These are phyloP conservation scores for Saccharomycopsis lassenensis DNA, from an alignment of 805 yeast genomes.

Conservation along the genomic window DNA sequence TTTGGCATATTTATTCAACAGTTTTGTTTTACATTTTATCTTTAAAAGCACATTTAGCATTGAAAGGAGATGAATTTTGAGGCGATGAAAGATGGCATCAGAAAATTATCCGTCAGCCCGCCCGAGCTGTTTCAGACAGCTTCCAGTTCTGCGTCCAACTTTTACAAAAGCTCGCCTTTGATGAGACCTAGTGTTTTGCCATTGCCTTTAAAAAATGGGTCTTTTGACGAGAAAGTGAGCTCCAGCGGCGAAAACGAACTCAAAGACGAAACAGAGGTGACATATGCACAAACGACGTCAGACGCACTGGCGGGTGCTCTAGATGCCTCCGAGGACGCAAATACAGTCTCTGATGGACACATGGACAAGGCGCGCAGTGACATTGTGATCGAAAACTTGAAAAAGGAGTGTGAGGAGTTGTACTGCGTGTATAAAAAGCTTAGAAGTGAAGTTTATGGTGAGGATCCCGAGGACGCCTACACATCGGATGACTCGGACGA, in stretches of 20 bases:
- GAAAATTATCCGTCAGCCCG: constrained; percentile 9
- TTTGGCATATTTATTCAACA: not conserved
- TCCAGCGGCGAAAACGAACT: too few species aligned
- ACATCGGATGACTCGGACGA: constrained; percentile 5
- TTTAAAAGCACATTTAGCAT: too few species aligned
- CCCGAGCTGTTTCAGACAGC: constrained; percentile 14
- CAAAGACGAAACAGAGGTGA: not conserved
- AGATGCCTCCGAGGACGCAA: not conserved
- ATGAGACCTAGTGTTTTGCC: constrained; percentile 10
- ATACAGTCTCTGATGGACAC: not conserved
- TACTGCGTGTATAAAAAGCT: constrained; percentile 1
- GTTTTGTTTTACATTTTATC: too few species aligned
- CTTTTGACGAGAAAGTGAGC: too few species aligned
- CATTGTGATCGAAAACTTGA: constrained; percentile 8
- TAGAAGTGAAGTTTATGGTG: constrained; percentile 3
- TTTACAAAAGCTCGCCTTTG: not conserved
- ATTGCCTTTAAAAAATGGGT: constrained; percentile 13
- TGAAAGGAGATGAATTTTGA: too few species aligned
- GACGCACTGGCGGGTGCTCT: not conserved
- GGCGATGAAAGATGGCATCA: too few species aligned
- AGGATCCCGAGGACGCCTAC: constrained; percentile 5
- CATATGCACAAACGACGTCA: not conserved
- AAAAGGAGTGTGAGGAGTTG: constrained; percentile 12
- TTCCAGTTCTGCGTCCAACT: constrained; percentile 2
- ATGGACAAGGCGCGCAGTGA: constrained; percentile 4